Evolutionary conservation across 2,329 filamentous ascomycete genomes (phyloP), one percentile per base, ranked within the genome.

Genomic region (Cadophora sp.): DNA sequence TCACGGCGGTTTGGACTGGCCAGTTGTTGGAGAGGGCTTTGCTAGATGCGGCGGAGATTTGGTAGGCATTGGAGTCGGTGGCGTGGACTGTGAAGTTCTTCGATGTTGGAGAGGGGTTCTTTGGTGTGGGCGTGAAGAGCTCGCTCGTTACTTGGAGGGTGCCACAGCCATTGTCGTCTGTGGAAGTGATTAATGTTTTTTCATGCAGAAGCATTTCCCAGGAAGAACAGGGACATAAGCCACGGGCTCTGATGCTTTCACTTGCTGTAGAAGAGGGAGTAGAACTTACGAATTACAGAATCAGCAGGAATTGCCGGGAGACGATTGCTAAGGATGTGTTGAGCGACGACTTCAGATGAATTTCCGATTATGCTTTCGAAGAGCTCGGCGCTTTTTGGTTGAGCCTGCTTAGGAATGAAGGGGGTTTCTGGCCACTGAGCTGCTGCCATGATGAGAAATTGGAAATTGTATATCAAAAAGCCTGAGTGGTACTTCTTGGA

Each of bases 151-250:
- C 63, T 60, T 62, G 31, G 7, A 65, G 60, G 27, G 55, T 60
- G 31, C 64, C 64, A 19, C 50, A 66, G 62, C 63, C 67, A 26
- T 66, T 68, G 9, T 68, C 51, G 37, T 66, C 58, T 58, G 22
- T 24, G 31, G 12, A 1, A 43, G 14, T 14, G 2, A 37, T 46
- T 19, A n/a, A 22, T 46, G 12, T 43, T 3, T 43, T 19, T 3
- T 16, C 11, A 43, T 43, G 40, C 5, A 11, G 40, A 43, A 43
- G 40, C 2, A 19, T 43, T 16, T 43, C 5, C 12, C 40, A 43
- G 16, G 14, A 6, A 43, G 14, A 43, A 1, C 40, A 43, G 19
- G 40, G 43, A 22, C 43, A 22, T 48, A 22, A 6, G 22, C 7
- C 14, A 43, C 14, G 14, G 3, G 40, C 40, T 4, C 16, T 19